Base-by-base conservation (phyloP, 2,329 filamentous ascomycete genomes). In the Raffaelea arxii region DNA sequence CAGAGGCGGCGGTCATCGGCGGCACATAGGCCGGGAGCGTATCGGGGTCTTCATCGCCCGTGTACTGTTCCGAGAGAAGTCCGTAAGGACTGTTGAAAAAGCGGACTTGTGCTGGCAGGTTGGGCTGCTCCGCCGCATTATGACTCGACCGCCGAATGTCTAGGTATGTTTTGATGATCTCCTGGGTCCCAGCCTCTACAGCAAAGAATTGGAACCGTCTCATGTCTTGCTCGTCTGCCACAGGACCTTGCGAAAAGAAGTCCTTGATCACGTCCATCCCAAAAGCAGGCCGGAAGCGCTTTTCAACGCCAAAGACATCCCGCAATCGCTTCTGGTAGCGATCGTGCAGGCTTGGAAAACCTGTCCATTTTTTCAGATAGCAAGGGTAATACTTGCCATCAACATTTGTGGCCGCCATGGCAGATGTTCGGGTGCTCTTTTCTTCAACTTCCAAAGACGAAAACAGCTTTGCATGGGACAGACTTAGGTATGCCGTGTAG, bases 351-450 rank as follows among this genome's bases (percentile, higher is more conserved):
- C 25, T 24, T 11, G 44, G 38, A 41, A 46, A 46, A 18, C 25
- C 44, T 18, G 18, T 18, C 44, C 44, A 46, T 16, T 10, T 25
- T 27, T 46, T 41, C 25, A 46, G 19, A 27, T 22, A 39, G 21
- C 41, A 27, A 25, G 44, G 44, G 21, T 41, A 46, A 19, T 36
- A 36, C 22, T 46, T 46, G 27, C 19, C n/a, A 22, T 46, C 38
- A 11, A 25, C 27, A 21, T 46, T 46, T n/a, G 44, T 41, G 41
- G n/a, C n/a, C n/a, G n/a, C n/a, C n/a, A n/a, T n/a, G n/a, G n/a
- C n/a, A n/a, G n/a, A n/a, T n/a, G n/a, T n/a, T n/a, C n/a, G n/a
- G n/a, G n/a, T n/a, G n/a, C n/a, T n/a, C n/a, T n/a, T n/a, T n/a
- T n/a, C n/a, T n/a, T n/a, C n/a, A n/a, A n/a, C n/a, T n/a, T n/a